phyloP scores from a whole-genome alignment of 176 grass and related monocot genomes.

The Oryza nivara region DNA sequence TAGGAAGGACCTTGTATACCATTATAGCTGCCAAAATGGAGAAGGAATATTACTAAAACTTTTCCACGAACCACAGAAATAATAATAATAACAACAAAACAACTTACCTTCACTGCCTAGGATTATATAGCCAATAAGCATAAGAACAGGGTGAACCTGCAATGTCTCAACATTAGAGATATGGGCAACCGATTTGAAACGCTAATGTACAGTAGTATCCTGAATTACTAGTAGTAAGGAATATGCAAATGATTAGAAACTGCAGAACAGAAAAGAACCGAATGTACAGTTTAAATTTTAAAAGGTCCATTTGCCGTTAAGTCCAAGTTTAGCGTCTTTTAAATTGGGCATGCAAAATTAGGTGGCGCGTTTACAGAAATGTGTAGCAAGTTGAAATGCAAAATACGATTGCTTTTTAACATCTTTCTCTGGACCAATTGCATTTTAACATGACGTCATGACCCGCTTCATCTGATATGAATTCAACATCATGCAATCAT shows the following conservation, averaged over 20 bases:
- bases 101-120: conserved; percentile 75
- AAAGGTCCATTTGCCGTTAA: not conserved
- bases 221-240: not conserved
- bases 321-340: not conserved
- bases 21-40: conserved; percentile 79
- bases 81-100: not conserved
- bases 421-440: too few species aligned
- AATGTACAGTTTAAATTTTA: not conserved
- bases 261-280: not conserved
- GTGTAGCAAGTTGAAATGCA: not conserved
- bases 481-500: not conserved
- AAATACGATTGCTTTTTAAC: not conserved
- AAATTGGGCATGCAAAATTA: not conserved
- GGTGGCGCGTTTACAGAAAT: not conserved
- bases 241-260: not conserved
- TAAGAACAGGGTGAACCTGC: conserved; percentile 93
- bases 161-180: conserved; percentile 27
- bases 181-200: not conserved
- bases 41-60: conserved; percentile 18
- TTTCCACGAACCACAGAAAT: not conserved
- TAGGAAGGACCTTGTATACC: conserved; percentile 65
- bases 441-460: not conserved
- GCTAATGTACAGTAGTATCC: conserved; percentile 16
- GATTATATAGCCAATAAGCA: conserved; percentile 93
- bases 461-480: not conserved